Evolutionary conservation across 805 yeast species (phyloP), one percentile per base, ranked within the genome.

Genomic region (Cyberlindnera saturnus): DNA sequence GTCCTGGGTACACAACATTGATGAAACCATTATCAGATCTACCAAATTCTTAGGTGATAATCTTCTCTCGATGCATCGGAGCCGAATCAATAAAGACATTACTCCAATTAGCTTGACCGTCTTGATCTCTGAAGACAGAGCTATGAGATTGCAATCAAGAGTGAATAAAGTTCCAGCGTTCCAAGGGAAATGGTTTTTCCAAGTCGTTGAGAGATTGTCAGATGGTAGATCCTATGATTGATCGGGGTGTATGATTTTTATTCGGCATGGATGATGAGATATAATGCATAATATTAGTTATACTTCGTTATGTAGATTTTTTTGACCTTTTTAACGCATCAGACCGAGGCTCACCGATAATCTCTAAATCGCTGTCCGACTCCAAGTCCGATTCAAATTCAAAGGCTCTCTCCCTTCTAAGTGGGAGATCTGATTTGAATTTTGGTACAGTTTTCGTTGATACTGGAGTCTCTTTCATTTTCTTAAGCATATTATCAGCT

Each of bases 1-100:
- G 36, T 75, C 77, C 36, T 83, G 90, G 91, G 69, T 86, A 59
- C 70, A 80, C 14, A 79, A 75, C 51, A 83, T 85, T 8, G 91
- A 83, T 60, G 87, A 82, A 52, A 73, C 61, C 47, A 69, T 64
- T 47, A 53, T 43, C 46, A 57, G 42, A 47, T 55, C 45, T 36
- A 45, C 42, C 17, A 38, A 38, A 30, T 45, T 48, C 32, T 31
- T 49, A 30, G 35, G 34, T n/a, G 29, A 32, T 31, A 36, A 38
- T 15, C 26, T 43, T 8, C 13, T 29, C 16, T 20, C 14, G 13
- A 36, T 33, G 16, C 32, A 39, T 16, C 42, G 18, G 14, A 35
- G 31, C 39, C 36, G 39, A 40, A 39, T 26, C 20, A 43, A 32
- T 17, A 37, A 40, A 20, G 38, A 32, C 13, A 40, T 44, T 35